Base-by-base conservation (phyloP, 345 rosid genomes). In the Cardamine resedifolia region DNA sequence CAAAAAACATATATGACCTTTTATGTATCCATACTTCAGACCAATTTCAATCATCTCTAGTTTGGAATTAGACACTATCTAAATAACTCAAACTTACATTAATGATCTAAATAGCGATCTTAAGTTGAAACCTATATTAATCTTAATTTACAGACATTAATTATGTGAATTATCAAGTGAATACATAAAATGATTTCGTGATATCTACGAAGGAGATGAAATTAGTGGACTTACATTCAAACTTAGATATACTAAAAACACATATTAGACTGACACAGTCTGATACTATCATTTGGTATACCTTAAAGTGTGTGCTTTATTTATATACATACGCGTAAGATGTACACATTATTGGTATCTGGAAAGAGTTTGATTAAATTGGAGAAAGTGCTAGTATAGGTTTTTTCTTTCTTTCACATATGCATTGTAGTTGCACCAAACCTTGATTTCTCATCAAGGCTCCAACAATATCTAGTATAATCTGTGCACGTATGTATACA, bases 381-480 rank as follows among this genome's bases (percentile, higher is more conserved):
- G 21, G 16, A 59, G 16, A 48, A 56, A 19, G 16, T 57, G 28
- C 36, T 23, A 41, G 19, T 18, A 16, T 30, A 23, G 11, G 2
- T 9, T 23, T 44, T 43, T 70, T 31, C 15, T 15, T 34, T 21
- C 23, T 66, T 20, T 20, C 16, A 19, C 56, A 41, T 33, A 68
- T 43, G 51, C 55, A 52, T 68, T 67, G 57, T 68, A 27, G 79
- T 61, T 75, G 62, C 74, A 68, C 74, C 79, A 68, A 75, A 64
- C 69, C 58, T 60, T 75, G 79, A 75, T 76, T 70, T 76, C 60
- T 47, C 55, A 36, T 55, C 56, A 70, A 55, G 75, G 57, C 30
- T 76, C 36, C 66, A 64, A 21, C 57, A 52, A 69, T 63, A 51
- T 50, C 61, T 60, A 23, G 15, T 31, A 75, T 23, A 48, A 24